Base-by-base conservation (phyloP, 2,329 filamentous ascomycete species). In the Colletotrichum spaethianum region DNA sequence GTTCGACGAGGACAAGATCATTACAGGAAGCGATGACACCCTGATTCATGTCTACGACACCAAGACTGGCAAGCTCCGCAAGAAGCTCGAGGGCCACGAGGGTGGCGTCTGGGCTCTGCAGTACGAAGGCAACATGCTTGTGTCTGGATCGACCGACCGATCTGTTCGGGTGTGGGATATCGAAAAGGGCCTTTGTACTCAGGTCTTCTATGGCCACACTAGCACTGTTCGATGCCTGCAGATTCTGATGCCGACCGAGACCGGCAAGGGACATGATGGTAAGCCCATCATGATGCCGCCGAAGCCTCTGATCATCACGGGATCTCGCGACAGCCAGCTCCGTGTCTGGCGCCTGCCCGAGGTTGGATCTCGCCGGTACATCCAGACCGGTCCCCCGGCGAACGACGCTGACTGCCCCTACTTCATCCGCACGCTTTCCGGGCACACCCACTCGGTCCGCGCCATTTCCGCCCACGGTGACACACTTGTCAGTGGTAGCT, bases 111-210 rank as follows among this genome's bases (percentile, higher is more conserved):
- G 96, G 96, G 96, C 96, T 38, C 84, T 99, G 64, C 95, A 98
- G 81, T 99, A 98, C 79, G 93, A 98, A 79, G 96, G 95, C 62
- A 98, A 98, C 79, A 94, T 94, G 20, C 85, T 99, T 26, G 96
- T 99, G 2, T 99, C 96, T 20, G 96, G 96, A 2, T 98, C 95
- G 8, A 99, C 96, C 0, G 96, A 99, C 82, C 89, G 96, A 57
- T 97, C 96, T 14, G 96, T 99, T n/a, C 92, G 96, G n/a, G 96
- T 99, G 0, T 99, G 96, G 96, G 96, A 99, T 80, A 98, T 99
- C 74, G 94, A 97, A 79, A 93, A 93, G 77, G 96, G 95, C 0
- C 90, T 93, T 56, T 98, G 96, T 81, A 96, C 95, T 14, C 96
- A 99, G 80, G 93, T 98, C 0, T 99, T 99, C 80, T 95, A 98